Conservation (phyloP, 192 early-diverging fungal species). For the Fimicolochytrium jonesii region DNA sequence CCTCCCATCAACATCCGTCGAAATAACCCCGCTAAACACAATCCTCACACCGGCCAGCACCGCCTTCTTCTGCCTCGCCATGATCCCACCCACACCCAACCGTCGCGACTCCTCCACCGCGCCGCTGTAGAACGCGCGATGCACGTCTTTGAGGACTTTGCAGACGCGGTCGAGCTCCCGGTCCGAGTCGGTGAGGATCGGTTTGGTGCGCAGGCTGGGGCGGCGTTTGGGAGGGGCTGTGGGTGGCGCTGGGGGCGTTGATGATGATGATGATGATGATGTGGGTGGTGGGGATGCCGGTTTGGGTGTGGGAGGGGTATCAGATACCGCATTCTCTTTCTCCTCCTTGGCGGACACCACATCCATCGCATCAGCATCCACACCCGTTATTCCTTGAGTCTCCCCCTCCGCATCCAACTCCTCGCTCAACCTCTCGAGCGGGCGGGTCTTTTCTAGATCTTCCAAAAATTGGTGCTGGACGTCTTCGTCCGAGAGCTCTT, state of each 20-base stretch:
- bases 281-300: background rate
- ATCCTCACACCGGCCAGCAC: conserved; percentile 67
- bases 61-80: conserved; percentile 53
- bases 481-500: background rate
- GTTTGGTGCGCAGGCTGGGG: too few species aligned
- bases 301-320: background rate
- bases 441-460: conserved; percentile 19
- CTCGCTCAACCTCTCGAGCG: conserved; percentile 20
- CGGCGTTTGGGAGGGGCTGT: background rate
- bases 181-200: conserved; percentile 34
- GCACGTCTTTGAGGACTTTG: conserved; percentile 63
- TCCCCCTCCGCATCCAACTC: background rate
- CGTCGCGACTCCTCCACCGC: too few species aligned
- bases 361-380: background rate
- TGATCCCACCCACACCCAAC: conserved; percentile 51
- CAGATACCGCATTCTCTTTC: background rate
- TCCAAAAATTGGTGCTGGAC: conserved; percentile 13
- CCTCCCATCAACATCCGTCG: conserved; percentile 58
- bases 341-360: background rate
- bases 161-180: conserved; percentile 35
- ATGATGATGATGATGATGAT: background rate
- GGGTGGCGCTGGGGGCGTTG: background rate
- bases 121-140: conserved; percentile 67
- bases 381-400: background rate
- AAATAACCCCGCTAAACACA: conserved; percentile 81